Evolutionary conservation across 2,329 filamentous ascomycete species (phyloP).

Genomic region (Botrytis pseudocinerea): DNA sequence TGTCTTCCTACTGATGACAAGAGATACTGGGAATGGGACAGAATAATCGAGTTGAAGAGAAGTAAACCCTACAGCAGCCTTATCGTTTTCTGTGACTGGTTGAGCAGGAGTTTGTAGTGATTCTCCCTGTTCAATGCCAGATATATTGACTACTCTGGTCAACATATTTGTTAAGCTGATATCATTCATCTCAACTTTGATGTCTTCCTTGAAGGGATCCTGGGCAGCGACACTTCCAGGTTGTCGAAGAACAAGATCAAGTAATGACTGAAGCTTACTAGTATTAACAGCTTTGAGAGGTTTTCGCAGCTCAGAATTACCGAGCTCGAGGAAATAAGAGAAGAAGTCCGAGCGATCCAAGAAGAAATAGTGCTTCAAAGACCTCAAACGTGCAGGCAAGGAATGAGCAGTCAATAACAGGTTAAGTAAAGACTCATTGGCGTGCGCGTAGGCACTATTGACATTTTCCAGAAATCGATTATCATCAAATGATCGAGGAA

Average conservation of each 20-base stretch:
- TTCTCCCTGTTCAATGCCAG: constrained; percentile 89
- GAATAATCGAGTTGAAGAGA: constrained; percentile 92
- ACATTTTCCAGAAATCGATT: constrained; percentile 92
- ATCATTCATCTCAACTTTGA: constrained; percentile 97
- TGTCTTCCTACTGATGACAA: constrained; percentile 94
- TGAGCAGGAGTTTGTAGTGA: constrained; percentile 70
- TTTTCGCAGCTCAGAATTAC: constrained; percentile 85
- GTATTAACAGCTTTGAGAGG: constrained; percentile 86
- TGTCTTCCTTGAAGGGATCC: constrained; percentile 97
- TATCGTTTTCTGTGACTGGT: constrained; percentile 71
- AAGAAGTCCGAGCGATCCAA: constrained; percentile 98
- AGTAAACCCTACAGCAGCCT: constrained; percentile 86
- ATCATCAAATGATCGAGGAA: constrained; percentile 92
- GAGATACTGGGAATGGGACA: constrained; percentile 90
- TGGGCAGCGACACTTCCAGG: constrained; percentile 90
- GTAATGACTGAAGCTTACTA: constrained; percentile 86
- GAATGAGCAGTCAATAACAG: constrained; percentile 91
- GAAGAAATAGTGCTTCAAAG: constrained; percentile 98
- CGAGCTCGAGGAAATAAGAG: constrained; percentile 93
- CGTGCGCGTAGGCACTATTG: constrained; percentile 90
- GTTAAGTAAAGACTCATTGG: constrained; percentile 89
- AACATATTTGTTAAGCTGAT: constrained; percentile 89
- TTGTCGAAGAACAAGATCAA: constrained; percentile 96
- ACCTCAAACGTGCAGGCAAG: constrained; percentile 80
- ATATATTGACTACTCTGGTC: constrained; percentile 95